Base-by-base conservation (phyloP, 768 basidiomycete genomes). In the Phaffia australis region DNA sequence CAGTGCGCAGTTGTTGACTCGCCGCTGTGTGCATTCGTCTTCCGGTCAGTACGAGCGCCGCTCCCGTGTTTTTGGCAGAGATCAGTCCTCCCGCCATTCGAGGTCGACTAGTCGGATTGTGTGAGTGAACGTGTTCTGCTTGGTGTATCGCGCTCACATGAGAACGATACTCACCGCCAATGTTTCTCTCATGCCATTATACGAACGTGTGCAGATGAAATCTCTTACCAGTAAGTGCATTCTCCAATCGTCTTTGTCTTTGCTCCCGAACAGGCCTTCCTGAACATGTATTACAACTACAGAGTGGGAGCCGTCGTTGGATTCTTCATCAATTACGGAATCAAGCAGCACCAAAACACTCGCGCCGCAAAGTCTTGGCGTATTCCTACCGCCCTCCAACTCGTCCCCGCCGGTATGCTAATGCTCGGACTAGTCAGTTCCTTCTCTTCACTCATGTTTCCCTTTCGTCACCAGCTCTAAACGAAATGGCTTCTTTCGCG, bases 341-440 rank as follows among this genome's bases (percentile, higher is more conserved):
- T 73, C 56, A 66, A 55, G 23, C 27, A 63, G n/a, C 55, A 64
- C 46, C 63, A 57, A 30, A 48, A 64, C 55, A 30, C 46, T n/a
- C 47, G 60, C 60, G 68, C 73, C 29, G 63, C 65, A 18, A 46
- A 62, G 58, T 63, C 56, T 32, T 78, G 72, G 71, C 63, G 73
- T 42, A 76, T 76, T 29, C 74, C 76, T 3, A 74, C 76, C 67
- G 76, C 75, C 11, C 66, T 76, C 30, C 77, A 76, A 64, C 72
- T 77, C 71, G 59, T 74, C 69, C 68, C 56, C 15, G 73, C 64
- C 1, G 75, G 74, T 23, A 71, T 73, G 46, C 64, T 66, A n/a
- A 30, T 66, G 21, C 21, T 62, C 8, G 60, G 52, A 48, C 60
- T 66, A 21, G 64, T 65, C 18, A 42, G 63, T 58, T 1, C 54